Evolutionary conservation across 2,329 filamentous ascomycete genomes (phyloP), one percentile per base, ranked within the genome.

Genomic region (Trichophyton schoenleinii): DNA sequence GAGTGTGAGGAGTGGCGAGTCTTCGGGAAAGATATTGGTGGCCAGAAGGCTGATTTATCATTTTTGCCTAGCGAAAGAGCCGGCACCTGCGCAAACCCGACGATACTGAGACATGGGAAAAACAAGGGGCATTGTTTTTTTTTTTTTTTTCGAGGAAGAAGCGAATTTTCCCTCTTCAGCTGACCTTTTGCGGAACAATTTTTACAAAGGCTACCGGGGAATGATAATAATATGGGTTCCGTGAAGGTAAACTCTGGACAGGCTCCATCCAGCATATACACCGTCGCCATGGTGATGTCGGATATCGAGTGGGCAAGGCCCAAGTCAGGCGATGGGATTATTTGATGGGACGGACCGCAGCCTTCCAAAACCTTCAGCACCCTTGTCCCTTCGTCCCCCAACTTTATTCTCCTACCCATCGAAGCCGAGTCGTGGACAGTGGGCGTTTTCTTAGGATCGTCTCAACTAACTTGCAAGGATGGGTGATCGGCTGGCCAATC

Each of bases 391-490:
- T 28, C 46, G 5, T 25, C 20, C 46, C 46, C 46, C 49, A 53
- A 53, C 49, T 53, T n/a, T 53, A 53, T 31, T 53, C 49, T 34
- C n/a, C 49, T n/a, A 53, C 49, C 25, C 49, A 31, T 53, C 22
- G 22, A 53, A 53, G 49, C 49, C 49, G 49, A 53, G 49, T 53
- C 49, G 49, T 31, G 49, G 49, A 53, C 22, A 5, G 25, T 53
- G 49, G 55, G 34, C 55, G 15, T 58, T 58, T 58, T 58, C 34
- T 18, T 42, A 58, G 13, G 55, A 58, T 58, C 55, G 34, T 41
- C 55, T 31, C 55, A 15, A 41, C 38, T 58, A 28, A 31, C n/a
- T 6, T 34, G 11, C 34, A 44, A 31, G 38, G 34, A 58, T 38
- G 13, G 20, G 20, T 42, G 55, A 44, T 58, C 34, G 34, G 38